Evolutionary conservation across 352 stramenopile species (phyloP).

Genomic region (Phytopythium sindhum): DNA sequence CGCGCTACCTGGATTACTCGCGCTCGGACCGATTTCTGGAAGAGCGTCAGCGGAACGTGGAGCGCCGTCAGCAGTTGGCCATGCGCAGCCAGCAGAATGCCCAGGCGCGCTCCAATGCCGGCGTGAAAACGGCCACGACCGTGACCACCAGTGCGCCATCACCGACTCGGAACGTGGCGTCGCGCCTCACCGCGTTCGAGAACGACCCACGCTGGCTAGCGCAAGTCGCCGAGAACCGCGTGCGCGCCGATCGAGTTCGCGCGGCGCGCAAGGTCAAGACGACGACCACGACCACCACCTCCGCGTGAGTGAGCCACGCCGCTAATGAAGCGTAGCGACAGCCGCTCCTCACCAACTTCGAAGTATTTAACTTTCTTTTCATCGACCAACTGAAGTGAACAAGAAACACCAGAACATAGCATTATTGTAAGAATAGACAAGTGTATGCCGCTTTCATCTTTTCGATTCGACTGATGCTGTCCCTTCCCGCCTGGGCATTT

Average conservation of each 20-base stretch:
- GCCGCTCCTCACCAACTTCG: no score
- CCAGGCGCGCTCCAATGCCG: neutral
- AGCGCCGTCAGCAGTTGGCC: neutral
- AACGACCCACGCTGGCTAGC: neutral
- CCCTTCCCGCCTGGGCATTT: no score
- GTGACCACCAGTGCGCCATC: neutral
- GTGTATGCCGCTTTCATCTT: no score
- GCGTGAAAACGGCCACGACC: neutral
- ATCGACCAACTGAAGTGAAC: no score
- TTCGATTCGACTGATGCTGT: no score
- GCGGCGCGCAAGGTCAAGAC: neutral
- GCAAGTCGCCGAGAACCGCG: neutral
- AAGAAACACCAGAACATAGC: no score
- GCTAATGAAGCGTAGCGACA: no score
- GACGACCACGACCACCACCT: neutral
- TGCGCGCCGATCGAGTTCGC: neutral
- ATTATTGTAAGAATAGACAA: no score
- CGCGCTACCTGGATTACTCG: neutral
- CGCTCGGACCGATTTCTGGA: neutral
- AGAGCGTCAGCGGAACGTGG: neutral
- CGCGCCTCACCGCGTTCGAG: neutral
- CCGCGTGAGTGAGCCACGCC: no score
- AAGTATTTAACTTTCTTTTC: no score
- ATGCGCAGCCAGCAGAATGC: neutral
- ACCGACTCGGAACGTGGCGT: neutral